Percentiles rank a stretch among this genome's conserved stretches.
phyloP scores from a whole-genome alignment of 306 rosid genomes.

The Comarum palustre region DNA sequence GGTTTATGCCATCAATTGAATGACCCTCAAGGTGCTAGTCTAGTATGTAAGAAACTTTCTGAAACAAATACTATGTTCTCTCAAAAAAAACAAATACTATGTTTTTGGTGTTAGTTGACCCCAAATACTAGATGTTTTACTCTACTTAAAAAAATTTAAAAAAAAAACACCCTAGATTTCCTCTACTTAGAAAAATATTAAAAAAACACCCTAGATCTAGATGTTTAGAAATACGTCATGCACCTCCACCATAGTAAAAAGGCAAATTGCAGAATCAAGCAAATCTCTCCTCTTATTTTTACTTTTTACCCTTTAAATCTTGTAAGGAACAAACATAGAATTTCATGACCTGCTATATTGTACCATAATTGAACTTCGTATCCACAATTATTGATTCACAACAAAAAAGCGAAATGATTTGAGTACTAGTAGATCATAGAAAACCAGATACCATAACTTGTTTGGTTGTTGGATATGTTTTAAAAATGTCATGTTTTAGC shows the following conservation, averaged over 20 bases:
- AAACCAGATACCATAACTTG: not conserved
- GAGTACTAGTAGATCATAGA: not conserved
- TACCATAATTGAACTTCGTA: conserved; percentile 12
- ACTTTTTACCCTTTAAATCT: not conserved
- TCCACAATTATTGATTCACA: not conserved
- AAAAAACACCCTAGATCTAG: too few species aligned
- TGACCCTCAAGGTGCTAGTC: not conserved
- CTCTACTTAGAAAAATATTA: too few species aligned
- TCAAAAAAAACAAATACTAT: too few species aligned
- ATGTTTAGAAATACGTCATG: too few species aligned
- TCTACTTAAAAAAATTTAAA: too few species aligned
- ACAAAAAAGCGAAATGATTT: not conserved
- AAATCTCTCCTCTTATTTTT: not conserved
- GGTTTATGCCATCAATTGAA: not conserved
- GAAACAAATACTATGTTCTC: too few species aligned
- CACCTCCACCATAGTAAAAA: too few species aligned
- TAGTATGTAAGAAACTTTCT: too few species aligned
- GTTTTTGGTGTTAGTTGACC: too few species aligned
- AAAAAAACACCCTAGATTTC: too few species aligned
- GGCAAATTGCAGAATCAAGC: conserved; percentile 7
- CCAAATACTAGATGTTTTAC: too few species aligned
- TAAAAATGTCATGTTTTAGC: not conserved
- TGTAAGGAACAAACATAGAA: conserved; percentile 5
- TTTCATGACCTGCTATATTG: conserved; percentile 5
- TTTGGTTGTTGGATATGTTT: not conserved